These are phyloP conservation scores for Perkinsus chesapeaki DNA, from an alignment of 169 alveolate species.

Conservation along the genomic window DNA sequence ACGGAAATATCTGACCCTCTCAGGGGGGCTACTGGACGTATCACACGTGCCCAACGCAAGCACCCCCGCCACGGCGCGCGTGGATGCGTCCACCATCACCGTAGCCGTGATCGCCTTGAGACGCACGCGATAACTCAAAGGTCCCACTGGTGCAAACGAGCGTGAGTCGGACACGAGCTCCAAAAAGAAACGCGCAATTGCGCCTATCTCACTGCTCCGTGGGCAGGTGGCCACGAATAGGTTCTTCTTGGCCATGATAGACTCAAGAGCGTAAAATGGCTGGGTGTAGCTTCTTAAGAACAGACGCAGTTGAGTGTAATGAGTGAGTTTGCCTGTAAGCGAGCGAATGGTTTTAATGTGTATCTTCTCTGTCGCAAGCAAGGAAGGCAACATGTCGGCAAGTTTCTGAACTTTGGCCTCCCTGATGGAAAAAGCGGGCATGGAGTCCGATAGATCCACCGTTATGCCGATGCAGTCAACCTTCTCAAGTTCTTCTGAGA, in stretches of 20 bases:
- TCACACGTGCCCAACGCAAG: neutral
- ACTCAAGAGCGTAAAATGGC: neutral
- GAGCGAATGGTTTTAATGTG: neutral
- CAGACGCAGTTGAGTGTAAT: neutral
- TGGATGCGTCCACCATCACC: neutral
- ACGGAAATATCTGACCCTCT: neutral
- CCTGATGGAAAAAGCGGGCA: neutral
- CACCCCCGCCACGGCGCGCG: neutral
- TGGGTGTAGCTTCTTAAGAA: neutral
- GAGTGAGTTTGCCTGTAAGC: neutral
- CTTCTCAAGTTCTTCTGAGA: neutral
- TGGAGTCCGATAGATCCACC: neutral
- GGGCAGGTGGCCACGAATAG: neutral
- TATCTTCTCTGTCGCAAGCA: neutral
- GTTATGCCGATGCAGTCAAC: neutral
- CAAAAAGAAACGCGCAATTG: neutral
- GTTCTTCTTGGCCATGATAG: neutral
- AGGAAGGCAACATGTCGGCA: neutral
- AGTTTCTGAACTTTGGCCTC: neutral
- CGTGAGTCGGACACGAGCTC: neutral
- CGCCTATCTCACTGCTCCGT: neutral
- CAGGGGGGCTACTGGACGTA: neutral
- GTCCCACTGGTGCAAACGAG: neutral
- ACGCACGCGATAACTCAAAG: neutral
- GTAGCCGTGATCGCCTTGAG: neutral